Evolutionary conservation across 2,329 filamentous ascomycete species (phyloP), one percentile per base, ranked within the genome.

Genomic region (Ophiostoma montium): DNA sequence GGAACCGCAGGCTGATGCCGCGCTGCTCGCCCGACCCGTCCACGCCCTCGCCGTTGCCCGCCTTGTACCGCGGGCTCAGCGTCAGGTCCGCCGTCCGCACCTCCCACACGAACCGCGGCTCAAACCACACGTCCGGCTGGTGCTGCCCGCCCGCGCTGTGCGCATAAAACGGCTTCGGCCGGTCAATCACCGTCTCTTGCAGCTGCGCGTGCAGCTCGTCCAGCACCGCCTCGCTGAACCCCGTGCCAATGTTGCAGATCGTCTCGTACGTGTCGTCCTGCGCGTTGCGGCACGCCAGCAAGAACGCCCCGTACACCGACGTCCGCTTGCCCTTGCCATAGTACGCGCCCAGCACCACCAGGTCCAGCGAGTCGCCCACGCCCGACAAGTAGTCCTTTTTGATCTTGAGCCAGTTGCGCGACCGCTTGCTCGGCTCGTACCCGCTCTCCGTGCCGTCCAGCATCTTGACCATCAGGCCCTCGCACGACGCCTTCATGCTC

Each of bases 391-490:
- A 98, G 62, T 98, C 92, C 62, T 98, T 98, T 66, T 98, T 98
- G 66, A 96, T 84, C 74, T 98, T 98, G 56, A 98, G 83, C 92
- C 92, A 98, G 62, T 98, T 98, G 52, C 92, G 85, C 66, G 86
- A 94, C 55, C 92, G 83, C 63, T 94, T 95, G 60, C 86, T 94
- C 18, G 92, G 92, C 66, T 96, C 90, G 62, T 98, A 98, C 58
- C 86, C 86, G 57, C 86, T 94, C 65, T 95, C 90, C 7, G 77
- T 71, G 1, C 90, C 92, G 62, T 96, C 90, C 52, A 98, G 69
- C 92, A 98, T 98, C 71, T 98, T 98, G 13, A 98, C 92, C 92
- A 98, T 98, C 48, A 98, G 71, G 11, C 92, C 92, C 69, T 98
- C 92, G 61, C 92, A 98, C 0, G 87, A 94, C 2, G 89, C 86